Conservation (phyloP, 352 stramenopile genomes). For the Phytophthora citricola region DNA sequence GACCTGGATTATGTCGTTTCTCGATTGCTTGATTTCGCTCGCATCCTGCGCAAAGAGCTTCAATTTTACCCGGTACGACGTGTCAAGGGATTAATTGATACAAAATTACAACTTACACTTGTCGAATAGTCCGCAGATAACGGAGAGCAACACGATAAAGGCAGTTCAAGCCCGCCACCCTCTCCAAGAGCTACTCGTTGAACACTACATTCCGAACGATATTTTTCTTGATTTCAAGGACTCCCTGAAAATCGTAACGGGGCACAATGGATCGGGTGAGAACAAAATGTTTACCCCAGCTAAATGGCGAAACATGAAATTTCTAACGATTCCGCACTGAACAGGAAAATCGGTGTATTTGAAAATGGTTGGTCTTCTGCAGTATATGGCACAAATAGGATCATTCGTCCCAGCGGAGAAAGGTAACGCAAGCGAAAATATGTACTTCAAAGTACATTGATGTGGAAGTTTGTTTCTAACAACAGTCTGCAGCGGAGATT, state of each 20-base stretch:
- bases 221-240: conserved; percentile 49
- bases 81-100: not conserved
- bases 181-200: conserved; percentile 85
- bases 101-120: conserved; percentile 5
- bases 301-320: not conserved
- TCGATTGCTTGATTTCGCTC: conserved; percentile 81
- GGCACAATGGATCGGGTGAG: conserved; percentile 86
- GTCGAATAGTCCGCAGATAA: conserved; percentile 51
- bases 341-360: conserved; percentile 89
- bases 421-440: conserved; percentile 39
- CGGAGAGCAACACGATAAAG: conserved; percentile 52
- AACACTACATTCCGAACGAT: conserved; percentile 88
- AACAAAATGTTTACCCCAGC: not conserved
- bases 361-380: conserved; percentile 85
- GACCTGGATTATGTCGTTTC: conserved; percentile 61
- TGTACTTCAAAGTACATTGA: not conserved
- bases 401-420: conserved; percentile 79
- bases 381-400: conserved; percentile 88
- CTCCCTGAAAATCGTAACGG: conserved; percentile 76
- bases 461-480: conserved; percentile 15
- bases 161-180: conserved; percentile 75
- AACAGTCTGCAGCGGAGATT: conserved; percentile 57
- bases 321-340: conserved; percentile 1
- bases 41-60: conserved; percentile 69
- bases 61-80: conserved; percentile 71